Percentiles rank a stretch among this genome's conserved stretches.
Evolutionary conservation across 2,329 filamentous ascomycete species (phyloP).

Genomic region (Fusarium ramigenum): DNA sequence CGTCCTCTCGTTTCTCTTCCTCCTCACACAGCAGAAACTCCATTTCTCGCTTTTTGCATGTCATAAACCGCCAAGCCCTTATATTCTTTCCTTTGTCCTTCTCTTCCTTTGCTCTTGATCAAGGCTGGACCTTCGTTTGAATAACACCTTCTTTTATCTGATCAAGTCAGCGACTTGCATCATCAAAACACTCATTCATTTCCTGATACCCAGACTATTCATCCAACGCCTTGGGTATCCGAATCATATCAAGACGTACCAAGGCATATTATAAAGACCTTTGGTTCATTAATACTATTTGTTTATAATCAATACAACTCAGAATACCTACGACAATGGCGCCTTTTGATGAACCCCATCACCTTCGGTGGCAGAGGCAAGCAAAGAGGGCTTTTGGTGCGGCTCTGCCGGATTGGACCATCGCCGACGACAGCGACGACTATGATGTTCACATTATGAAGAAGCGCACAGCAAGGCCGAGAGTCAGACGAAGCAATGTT

Average conservation of each 20-base stretch:
- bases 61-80: slow-evolving; percentile 31
- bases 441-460: slow-evolving; percentile 33
- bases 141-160: slow-evolving; percentile 25
- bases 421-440: slow-evolving; percentile 39
- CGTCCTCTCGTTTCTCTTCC: slow-evolving; percentile 26
- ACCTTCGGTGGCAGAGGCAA: slow-evolving; percentile 32
- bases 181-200: slow-evolving; percentile 31
- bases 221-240: slow-evolving; percentile 14
- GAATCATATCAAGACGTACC: slow-evolving; percentile 2
- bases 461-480: slow-evolving; percentile 16
- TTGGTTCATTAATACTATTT: slow-evolving; percentile 10
- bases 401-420: slow-evolving; percentile 41
- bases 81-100: slow-evolving; percentile 24
- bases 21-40: slow-evolving; percentile 18
- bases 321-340: slow-evolving; percentile 24
- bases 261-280: background rate
- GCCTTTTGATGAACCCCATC: slow-evolving; percentile 13
- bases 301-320: background rate
- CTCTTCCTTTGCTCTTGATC: slow-evolving; percentile 30
- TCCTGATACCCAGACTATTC: slow-evolving; percentile 5
- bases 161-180: slow-evolving; percentile 39
- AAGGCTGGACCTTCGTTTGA: slow-evolving; percentile 42
- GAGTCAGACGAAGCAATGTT: slow-evolving; percentile 9
- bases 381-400: slow-evolving; percentile 26
- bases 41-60: slow-evolving; percentile 1